Evolutionary conservation across 2,329 filamentous ascomycete genomes (phyloP).

Genomic region (Aspergillus sp.): DNA sequence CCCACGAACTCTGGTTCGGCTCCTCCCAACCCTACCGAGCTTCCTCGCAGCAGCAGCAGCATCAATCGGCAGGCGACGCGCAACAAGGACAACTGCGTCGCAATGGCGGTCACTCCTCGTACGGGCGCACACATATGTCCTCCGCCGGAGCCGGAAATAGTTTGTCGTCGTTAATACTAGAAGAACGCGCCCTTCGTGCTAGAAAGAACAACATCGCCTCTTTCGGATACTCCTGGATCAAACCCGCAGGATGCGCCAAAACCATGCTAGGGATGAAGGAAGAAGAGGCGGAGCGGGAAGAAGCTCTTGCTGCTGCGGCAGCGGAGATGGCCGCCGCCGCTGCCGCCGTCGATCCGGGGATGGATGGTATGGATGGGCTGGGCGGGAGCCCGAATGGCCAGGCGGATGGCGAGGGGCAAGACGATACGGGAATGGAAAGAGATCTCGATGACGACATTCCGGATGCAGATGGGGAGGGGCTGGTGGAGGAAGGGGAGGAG

Average conservation of each 20-base stretch:
- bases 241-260: constrained; percentile 82
- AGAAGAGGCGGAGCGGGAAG: constrained; percentile 83
- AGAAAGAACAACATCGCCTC: constrained; percentile 80
- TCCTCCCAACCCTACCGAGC: constrained; percentile 55
- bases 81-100: constrained; percentile 9
- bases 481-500: constrained; percentile 45
- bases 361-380: constrained; percentile 36
- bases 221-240: constrained; percentile 88
- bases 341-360: constrained; percentile 55
- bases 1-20: constrained; percentile 72
- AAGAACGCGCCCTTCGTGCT: constrained; percentile 73
- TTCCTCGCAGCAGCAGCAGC: constrained; percentile 23
- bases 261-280: constrained; percentile 88
- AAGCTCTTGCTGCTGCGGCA: constrained; percentile 73
- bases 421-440: constrained; percentile 37
- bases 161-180: constrained; percentile 68
- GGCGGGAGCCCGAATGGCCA: constrained; percentile 29
- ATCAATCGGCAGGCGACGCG: constrained; percentile 9
- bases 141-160: constrained; percentile 58
- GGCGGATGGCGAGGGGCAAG: constrained; percentile 23
- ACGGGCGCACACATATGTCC: constrained; percentile 41
- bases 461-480: constrained; percentile 40
- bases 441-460: constrained; percentile 50
- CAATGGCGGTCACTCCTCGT: constrained; percentile 17
- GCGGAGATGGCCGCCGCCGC: constrained; percentile 71